phyloP scores from a whole-genome alignment of 2,329 filamentous ascomycete genomes.

The Fusarium dimerum region DNA sequence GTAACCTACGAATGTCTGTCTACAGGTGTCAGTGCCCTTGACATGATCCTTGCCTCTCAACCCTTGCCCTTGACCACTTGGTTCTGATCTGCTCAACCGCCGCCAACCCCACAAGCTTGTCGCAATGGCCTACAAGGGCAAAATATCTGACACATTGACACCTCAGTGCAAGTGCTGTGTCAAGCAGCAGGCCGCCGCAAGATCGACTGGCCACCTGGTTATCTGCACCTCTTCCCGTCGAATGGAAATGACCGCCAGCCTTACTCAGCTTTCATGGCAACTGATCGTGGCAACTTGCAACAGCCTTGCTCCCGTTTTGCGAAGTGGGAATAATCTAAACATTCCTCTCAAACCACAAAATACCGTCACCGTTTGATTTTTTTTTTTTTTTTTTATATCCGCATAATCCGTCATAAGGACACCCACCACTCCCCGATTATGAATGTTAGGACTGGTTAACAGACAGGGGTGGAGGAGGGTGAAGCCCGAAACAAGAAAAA shows the following conservation, averaged over 20 bases:
- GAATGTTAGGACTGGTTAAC: no score
- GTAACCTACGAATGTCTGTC: no score
- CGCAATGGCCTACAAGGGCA: neutral
- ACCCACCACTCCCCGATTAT: no score
- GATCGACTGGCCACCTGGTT: neutral
- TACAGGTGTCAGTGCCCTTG: neutral
- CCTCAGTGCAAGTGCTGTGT: neutral
- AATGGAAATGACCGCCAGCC: neutral
- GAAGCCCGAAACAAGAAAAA: no score
- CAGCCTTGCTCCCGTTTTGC: no score
- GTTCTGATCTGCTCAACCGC: neutral
- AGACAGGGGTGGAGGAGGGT: no score
- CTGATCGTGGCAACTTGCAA: no score
- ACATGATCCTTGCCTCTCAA: neutral
- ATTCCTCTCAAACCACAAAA: no score
- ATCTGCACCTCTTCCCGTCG: neutral
- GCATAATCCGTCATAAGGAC: no score
- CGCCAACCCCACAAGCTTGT: neutral
- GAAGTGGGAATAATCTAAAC: no score
- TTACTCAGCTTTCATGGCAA: neutral
- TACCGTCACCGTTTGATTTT: no score
- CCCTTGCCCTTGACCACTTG: neutral
- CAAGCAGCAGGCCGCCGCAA: neutral
- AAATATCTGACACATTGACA: neutral
- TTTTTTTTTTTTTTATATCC: no score